These are phyloP conservation scores for Erythrobasidium yunnanense DNA, from an alignment of 768 basidiomycete genomes.

Conservation along the genomic window DNA sequence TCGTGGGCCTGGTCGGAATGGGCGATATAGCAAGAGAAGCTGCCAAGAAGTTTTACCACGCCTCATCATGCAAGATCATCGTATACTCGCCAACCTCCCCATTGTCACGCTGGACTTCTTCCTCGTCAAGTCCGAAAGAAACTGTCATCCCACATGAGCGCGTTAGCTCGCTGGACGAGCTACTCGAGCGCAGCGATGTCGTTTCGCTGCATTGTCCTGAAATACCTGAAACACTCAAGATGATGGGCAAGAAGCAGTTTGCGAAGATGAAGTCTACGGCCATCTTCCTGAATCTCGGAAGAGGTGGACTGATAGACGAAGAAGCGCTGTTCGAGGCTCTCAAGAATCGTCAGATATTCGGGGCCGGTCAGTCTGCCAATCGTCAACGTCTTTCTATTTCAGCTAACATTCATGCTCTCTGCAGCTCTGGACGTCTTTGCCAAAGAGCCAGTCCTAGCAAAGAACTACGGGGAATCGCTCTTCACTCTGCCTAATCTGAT, in stretches of 20 bases:
- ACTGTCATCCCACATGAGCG: conserved; percentile 53
- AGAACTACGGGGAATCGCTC: conserved; percentile 47
- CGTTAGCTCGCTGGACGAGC: conserved; percentile 50
- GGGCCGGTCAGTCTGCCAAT: conserved; percentile 49
- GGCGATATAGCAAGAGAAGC: conserved; percentile 52
- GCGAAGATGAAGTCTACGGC: conserved; percentile 52
- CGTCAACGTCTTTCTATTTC: not conserved
- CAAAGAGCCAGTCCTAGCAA: conserved; percentile 51
- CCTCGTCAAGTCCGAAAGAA: conserved; percentile 47
- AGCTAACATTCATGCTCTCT: not conserved
- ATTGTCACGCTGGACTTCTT: conserved; percentile 12
- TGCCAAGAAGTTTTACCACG: conserved; percentile 43
- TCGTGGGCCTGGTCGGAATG: conserved; percentile 54
- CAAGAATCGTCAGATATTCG: conserved; percentile 48
- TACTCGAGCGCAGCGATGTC: conserved; percentile 51
- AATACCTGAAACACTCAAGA: conserved; percentile 48
- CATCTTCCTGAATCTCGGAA: conserved; percentile 56
- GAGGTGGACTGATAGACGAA: conserved; percentile 59
- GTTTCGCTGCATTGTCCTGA: conserved; percentile 56
- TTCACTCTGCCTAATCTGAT: conserved; percentile 51
- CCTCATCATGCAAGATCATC: conserved; percentile 12
- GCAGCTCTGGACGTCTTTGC: conserved; percentile 54
- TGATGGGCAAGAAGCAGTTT: conserved; percentile 49
- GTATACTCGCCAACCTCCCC: conserved; percentile 6
- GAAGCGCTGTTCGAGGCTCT: conserved; percentile 49